Evolutionary conservation across 2,329 filamentous ascomycete genomes (phyloP), one percentile per base, ranked within the genome.

Genomic region (Colletotrichum tabaci): DNA sequence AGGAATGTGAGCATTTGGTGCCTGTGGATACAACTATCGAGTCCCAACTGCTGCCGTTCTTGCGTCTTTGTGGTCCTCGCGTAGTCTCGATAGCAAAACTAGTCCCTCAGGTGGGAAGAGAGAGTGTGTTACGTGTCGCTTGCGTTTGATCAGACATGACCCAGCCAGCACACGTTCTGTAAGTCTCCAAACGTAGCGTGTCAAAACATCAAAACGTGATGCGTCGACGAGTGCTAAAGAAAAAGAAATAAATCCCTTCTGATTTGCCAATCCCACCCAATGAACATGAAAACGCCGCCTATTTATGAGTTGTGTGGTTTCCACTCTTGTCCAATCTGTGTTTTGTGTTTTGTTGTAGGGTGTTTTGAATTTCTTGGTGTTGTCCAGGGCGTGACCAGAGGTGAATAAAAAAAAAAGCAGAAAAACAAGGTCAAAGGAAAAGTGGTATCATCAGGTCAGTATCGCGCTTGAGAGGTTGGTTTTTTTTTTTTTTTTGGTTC

Each of bases 361-460:
- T 63, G 47, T 53, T 57, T 67, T 46, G 46, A 10, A 12, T 61
- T 66, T 61, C 30, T 71, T 16, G 23, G 18, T 40, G 47, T 53
- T 68, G 10, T 58, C 23, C 35, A 46, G 9, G 38, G 15, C 52
- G 30, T 40, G 21, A 15, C 13, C 35, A 57, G n/a, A 56, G 35
- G 46, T 23, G 18, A 42, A 21, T n/a, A 35, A 42, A 21, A n/a
- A 35, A 42, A 57, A 57, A 62, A 71, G 65, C 53, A 72, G 57
- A 49, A 44, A n/a, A 57, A 52, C 50, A 26, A 35, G 46, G 26
- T 23, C 16, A 61, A 56, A 62, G 35, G 38, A 62, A 70, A 72
- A 61, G 66, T 72, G 68, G 68, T 70, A 72, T 72, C 70, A 72
- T 66, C 61, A 71, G 56, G 60, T 72, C 56, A 40, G 55, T 57